Conservation (phyloP, 1,284 basidiomycete species). For the Puccinia coronata region DNA sequence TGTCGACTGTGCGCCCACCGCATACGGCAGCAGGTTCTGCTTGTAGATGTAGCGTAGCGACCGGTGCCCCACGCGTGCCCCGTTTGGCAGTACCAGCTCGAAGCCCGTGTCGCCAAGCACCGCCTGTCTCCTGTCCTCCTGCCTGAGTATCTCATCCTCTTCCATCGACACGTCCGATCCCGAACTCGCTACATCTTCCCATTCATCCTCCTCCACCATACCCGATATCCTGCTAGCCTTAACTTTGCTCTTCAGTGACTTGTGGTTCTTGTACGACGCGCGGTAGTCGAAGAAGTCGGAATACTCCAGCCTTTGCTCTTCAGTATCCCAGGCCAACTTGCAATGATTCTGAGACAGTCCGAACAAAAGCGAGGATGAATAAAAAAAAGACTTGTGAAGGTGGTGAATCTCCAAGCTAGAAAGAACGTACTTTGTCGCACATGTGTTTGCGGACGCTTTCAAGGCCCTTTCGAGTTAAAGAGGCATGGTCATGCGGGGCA, state of each 20-base stretch:
- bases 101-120: slow-evolving; percentile 64
- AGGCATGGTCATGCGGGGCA: slow-evolving; percentile 51
- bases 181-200: slow-evolving; percentile 66
- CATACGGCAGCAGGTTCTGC: slow-evolving; percentile 68
- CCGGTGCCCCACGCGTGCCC: slow-evolving; percentile 86
- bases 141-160: slow-evolving; percentile 52
- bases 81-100: slow-evolving; percentile 93
- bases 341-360: slow-evolving; percentile 66
- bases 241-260: slow-evolving; percentile 42
- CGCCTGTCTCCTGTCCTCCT: slow-evolving; percentile 36
- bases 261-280: slow-evolving; percentile 65
- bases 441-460: slow-evolving; percentile 90
- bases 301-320: slow-evolving; percentile 78
- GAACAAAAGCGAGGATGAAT: not conserved
- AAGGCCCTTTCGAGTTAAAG: slow-evolving; percentile 59
- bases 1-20: slow-evolving; percentile 29
- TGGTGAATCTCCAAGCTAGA: no score
- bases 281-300: slow-evolving; percentile 94
- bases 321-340: slow-evolving; percentile 86
- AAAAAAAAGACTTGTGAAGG: not conserved
- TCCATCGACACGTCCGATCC: slow-evolving; percentile 59
- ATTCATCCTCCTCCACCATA: slow-evolving; percentile 57
- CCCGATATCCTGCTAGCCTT: slow-evolving; percentile 48
- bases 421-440: slow-evolving; percentile 72
- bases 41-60: slow-evolving; percentile 82